Evolutionary conservation across 352 stramenopile species (phyloP), one percentile per base, ranked within the genome.

Genomic region (Globisporangium barbulae): DNA sequence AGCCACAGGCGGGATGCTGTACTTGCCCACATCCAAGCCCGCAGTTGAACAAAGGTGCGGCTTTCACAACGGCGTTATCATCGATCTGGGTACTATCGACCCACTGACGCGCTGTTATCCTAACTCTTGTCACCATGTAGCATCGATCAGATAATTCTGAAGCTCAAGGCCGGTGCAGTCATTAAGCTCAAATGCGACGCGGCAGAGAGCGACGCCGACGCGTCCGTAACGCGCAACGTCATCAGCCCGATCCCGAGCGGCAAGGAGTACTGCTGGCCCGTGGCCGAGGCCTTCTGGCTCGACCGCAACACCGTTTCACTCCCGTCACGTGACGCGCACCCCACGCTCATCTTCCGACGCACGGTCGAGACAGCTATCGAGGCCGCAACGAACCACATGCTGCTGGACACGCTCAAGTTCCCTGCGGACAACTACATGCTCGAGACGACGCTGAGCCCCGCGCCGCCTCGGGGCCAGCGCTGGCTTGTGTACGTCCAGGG

Each of bases 371-470:
- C 79, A 19, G 83, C 83, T 1, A 90, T 93, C 13, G 88, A 96
- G 59, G 80, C 78, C 4, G 88, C 85, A 8, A 94, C 85, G 25
- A 95, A 87, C 68, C 83, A 92, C 64, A 94, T 96, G 85, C 67
- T 95, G 41, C 67, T 96, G 7, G 88, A 96, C 63, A 94, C 84
- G 44, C 81, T 96, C 61, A 94, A 94, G 68, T 96, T 96, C 59
- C 85, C 88, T 3, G 77, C 83, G 0, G 88, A 96, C 45, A 88
- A 64, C 39, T 96, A 96, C 48, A 53, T 78, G 42, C 57, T 96
- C 17, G 86, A 96, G 60, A 79, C 48, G 8, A 31, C 70, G 0
- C 69, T 94, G 33, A 89, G 47, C 5, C 85, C 85, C 3, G 68
- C 78, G 6, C 88, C 88, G 12, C 76, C 83, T 48, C 76, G 85